Base-by-base conservation (phyloP, 1,139 yeast species). In the Pichia sp. region DNA sequence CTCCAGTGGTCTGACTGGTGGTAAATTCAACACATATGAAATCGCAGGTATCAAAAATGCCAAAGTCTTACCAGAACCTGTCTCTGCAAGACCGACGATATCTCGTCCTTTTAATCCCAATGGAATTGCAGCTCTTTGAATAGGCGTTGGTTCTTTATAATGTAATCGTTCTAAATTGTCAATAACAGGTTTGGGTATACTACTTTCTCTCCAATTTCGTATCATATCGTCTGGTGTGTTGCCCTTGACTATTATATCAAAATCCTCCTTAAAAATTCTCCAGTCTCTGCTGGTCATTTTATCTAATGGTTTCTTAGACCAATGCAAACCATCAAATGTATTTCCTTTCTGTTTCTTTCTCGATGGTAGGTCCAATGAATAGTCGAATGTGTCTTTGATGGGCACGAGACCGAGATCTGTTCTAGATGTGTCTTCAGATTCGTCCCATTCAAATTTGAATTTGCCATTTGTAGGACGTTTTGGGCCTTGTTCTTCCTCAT, bases 31-130 rank as follows among this genome's bases (percentile, higher is more conserved):
- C 12, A 88, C 69, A 53, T 83, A 83, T 4, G 81, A 65, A 7
- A 89, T 61, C 44, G 89, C 67, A 0, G 99, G 98, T 2, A 91
- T 67, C 24, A 87, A 68, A 65, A 85, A 93, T 10, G 96, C 86
- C 27, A 90, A 71, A 0, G 99, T 93, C 63, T 93, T 93, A 61
- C 98, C 99, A 0, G 96, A 87, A 21, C 98, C 99, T 0, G 99
- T 93, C 57, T 90, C 93, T 0, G 98, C 97, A n/a, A 91, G 78
- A 22, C 96, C 98, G 22, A 91, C 75, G 4, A 89, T 73, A 63
- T 93, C 97, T 36, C 76, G 64, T 4, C 73, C 68, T 0, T 69
- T 62, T 32, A 85, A 57, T 0, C 88, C 87, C 39, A 85, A 71
- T 0, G 97, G 97, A 12, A 91, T 79, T 0, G 97, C 77, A 0